phyloP scores from a whole-genome alignment of 345 rosid genomes.

The Ricinus communis region DNA sequence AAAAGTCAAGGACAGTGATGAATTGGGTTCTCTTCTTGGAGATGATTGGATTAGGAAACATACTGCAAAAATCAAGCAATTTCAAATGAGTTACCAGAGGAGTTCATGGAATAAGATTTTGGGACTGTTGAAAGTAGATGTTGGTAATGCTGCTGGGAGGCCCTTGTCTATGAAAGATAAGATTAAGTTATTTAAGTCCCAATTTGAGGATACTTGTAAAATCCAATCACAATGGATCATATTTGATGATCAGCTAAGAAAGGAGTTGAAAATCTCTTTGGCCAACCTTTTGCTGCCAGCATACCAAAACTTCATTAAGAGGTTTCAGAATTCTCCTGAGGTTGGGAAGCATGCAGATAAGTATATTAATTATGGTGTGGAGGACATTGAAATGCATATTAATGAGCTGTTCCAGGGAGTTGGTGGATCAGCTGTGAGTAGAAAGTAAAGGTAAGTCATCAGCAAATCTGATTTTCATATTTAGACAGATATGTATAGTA shows the following conservation, averaged over 20 bases:
- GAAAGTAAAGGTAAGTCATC: not conserved
- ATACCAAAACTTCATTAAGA: not conserved
- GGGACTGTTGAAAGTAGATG: slow-evolving; percentile 43
- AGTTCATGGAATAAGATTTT: slow-evolving; percentile 74
- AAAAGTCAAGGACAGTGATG: slow-evolving; percentile 75
- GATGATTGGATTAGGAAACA: slow-evolving; percentile 94
- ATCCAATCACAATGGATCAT: not conserved
- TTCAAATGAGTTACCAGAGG: slow-evolving; percentile 46
- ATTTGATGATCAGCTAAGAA: not conserved
- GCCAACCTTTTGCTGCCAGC: not conserved
- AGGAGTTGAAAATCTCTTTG: slow-evolving; percentile 1
- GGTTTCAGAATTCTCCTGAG: not conserved
- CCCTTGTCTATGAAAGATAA: not conserved
- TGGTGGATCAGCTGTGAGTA: not conserved
- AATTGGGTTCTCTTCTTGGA: slow-evolving; percentile 69
- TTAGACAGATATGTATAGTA: not conserved
- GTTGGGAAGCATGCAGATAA: not conserved
- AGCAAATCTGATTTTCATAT: not conserved
- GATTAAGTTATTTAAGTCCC: not conserved
- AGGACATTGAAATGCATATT: slow-evolving; percentile 1
- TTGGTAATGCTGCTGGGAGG: not conserved
- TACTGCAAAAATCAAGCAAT: slow-evolving; percentile 33
- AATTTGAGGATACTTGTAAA: not conserved
- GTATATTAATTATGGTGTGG: not conserved
- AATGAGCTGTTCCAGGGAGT: not conserved